A percentile compares a stretch with the other conserved stretches of the same genome.
These are phyloP conservation scores for Irpex sp. DNA, from an alignment of 1,284 basidiomycete species.

Conservation along the genomic window DNA sequence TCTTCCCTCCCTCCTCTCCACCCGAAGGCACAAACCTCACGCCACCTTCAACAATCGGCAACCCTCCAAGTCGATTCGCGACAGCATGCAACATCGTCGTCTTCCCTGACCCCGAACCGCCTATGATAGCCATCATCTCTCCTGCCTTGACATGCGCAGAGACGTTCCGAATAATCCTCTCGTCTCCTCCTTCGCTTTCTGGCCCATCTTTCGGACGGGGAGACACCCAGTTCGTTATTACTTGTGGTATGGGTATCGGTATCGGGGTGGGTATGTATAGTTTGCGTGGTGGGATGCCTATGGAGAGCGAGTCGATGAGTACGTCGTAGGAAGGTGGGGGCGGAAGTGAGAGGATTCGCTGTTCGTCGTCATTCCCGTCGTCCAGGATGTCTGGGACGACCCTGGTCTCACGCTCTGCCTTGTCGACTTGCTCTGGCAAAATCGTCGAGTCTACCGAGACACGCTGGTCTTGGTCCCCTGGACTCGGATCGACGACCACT, in stretches of 20 bases:
- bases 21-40: slow-evolving; percentile 4
- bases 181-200: not conserved
- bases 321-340: slow-evolving; percentile 14
- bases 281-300: slow-evolving; percentile 7
- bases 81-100: slow-evolving; percentile 12
- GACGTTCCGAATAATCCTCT: slow-evolving; percentile 10
- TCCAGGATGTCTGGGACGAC: not conserved
- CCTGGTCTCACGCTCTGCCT: too few relatives aligned
- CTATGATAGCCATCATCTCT: slow-evolving; percentile 13
- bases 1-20: not conserved
- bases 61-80: slow-evolving; percentile 4
- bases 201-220: not conserved
- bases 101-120: slow-evolving; percentile 12
- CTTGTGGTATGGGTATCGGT: slow-evolving; percentile 10
- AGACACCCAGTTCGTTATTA: slow-evolving; percentile 2
- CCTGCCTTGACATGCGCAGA: slow-evolving; percentile 5
- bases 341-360: slow-evolving; percentile 7
- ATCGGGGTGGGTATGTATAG: slow-evolving; percentile 13
- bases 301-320: slow-evolving; percentile 7
- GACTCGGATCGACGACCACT: too few relatives aligned
- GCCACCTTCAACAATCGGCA: slow-evolving; percentile 8
- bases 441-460: too few relatives aligned
- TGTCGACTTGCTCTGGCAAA: too few relatives aligned
- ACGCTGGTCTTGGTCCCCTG: too few relatives aligned
- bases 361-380: not conserved